Conservation (phyloP, 2,329 filamentous ascomycete genomes). For the Hymenoscyphus albidus region DNA sequence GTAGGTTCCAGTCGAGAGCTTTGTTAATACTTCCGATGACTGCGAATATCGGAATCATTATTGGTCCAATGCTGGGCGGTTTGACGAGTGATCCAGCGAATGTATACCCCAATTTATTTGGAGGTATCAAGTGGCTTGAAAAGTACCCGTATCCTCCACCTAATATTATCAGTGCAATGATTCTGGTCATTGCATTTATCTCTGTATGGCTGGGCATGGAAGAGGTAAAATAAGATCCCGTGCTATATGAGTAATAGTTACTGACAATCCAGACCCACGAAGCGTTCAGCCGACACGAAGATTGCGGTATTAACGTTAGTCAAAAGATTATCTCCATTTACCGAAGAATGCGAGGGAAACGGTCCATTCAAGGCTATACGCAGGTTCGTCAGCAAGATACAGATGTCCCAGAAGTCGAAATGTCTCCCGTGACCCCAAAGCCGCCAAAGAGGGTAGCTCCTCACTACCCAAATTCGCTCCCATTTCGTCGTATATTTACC, state of each 20-base stretch:
- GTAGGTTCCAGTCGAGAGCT: slow-evolving; percentile 40
- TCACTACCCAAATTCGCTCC: slow-evolving; percentile 37
- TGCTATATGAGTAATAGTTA: neutral
- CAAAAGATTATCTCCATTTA: slow-evolving; percentile 20
- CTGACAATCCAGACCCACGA: slow-evolving; percentile 37
- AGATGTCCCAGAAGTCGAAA: slow-evolving; percentile 13
- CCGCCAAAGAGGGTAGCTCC: slow-evolving; percentile 27
- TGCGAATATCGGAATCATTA: slow-evolving; percentile 55
- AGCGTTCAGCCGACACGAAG: slow-evolving; percentile 32
- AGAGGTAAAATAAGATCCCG: slow-evolving; percentile 25
- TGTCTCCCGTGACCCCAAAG: slow-evolving; percentile 18
- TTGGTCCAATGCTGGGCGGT: slow-evolving; percentile 43
- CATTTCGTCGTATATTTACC: slow-evolving; percentile 43
- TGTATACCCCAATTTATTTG: slow-evolving; percentile 38
- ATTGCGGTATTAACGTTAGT: slow-evolving; percentile 30
- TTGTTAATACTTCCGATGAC: slow-evolving; percentile 55
- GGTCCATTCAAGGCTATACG: slow-evolving; percentile 11
- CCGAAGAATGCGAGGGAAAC: slow-evolving; percentile 13
- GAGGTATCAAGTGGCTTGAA: slow-evolving; percentile 40
- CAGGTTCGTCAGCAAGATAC: slow-evolving; percentile 10
- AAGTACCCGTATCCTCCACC: slow-evolving; percentile 44
- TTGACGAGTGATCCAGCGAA: slow-evolving; percentile 42
- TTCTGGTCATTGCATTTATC: slow-evolving; percentile 34
- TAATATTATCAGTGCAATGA: slow-evolving; percentile 38
- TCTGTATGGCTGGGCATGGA: slow-evolving; percentile 37